phyloP scores from a whole-genome alignment of 306 rosid species.

The Acacia confusa region DNA sequence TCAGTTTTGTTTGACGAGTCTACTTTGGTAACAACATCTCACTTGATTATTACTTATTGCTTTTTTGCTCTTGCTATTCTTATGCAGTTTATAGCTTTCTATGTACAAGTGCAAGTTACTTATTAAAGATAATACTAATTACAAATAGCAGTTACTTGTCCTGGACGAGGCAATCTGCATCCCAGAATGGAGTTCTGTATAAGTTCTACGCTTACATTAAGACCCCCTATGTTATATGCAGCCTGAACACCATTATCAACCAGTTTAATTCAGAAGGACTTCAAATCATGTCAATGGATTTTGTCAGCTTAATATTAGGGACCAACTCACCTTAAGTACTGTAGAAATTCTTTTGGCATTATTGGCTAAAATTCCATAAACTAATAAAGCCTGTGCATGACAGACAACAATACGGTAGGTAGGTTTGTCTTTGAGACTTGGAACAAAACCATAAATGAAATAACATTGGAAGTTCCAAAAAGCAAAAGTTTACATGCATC shows the following conservation, averaged over 20 bases:
- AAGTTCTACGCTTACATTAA: slow-evolving; percentile 64
- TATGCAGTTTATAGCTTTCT: neutral
- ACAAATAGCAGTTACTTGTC: slow-evolving; percentile 63
- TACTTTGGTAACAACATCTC: slow-evolving; percentile 64
- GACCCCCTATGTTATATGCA: slow-evolving; percentile 86
- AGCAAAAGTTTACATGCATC: slow-evolving; percentile 73
- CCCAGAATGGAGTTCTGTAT: slow-evolving; percentile 81
- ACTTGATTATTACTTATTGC: neutral
- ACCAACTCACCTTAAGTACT: slow-evolving; percentile 66
- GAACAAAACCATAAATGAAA: slow-evolving; percentile 22
- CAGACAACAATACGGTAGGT: slow-evolving; percentile 20
- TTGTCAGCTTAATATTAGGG: slow-evolving; percentile 16
- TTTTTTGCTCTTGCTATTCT: slow-evolving; percentile 22
- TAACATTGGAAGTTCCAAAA: neutral
- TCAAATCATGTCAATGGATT: neutral
- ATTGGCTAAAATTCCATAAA: slow-evolving; percentile 77
- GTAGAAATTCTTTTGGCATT: slow-evolving; percentile 73
- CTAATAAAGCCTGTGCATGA: slow-evolving; percentile 73
- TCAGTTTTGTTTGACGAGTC: slow-evolving; percentile 93
- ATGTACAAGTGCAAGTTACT: neutral
- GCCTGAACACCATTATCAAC: slow-evolving; percentile 59
- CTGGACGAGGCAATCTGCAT: slow-evolving; percentile 80
- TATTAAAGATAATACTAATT: neutral
- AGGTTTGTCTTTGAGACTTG: slow-evolving; percentile 17
- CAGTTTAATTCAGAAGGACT: slow-evolving; percentile 30